A percentile compares a stretch with the other conserved stretches of the same genome.
Evolutionary conservation across 768 basidiomycete genomes (phyloP).

Genomic region (Pilatotrama ljubarskyi): DNA sequence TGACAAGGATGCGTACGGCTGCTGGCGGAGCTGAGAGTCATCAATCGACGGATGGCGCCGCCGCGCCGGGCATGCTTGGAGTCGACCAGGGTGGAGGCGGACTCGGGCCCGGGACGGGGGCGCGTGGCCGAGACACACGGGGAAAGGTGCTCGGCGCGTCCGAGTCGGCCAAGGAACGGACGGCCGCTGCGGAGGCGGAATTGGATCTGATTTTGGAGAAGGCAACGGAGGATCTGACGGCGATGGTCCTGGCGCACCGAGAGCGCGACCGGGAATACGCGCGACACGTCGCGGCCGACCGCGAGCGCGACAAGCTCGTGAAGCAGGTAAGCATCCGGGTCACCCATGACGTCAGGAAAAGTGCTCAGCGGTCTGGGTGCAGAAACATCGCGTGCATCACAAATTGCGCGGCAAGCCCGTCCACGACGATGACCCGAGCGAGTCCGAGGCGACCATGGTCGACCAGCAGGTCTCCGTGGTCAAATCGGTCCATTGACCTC

Average conservation of each 20-base stretch:
- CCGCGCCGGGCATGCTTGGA: not conserved
- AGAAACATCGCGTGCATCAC: constrained; percentile 14
- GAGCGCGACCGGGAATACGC: constrained; percentile 26
- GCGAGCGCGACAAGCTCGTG: constrained; percentile 13
- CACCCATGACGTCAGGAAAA: constrained; percentile 2
- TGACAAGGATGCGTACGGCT: not conserved
- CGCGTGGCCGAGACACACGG: constrained; percentile 13
- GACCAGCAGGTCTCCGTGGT: not conserved
- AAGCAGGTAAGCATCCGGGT: constrained; percentile 16
- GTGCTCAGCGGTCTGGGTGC: not conserved
- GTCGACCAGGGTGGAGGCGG: not conserved
- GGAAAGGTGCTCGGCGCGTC: constrained; percentile 17
- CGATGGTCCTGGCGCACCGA: constrained; percentile 22
- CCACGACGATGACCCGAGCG: constrained; percentile 10
- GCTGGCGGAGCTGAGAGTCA: not conserved
- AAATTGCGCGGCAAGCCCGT: constrained; percentile 6
- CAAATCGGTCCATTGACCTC: not conserved
- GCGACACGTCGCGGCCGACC: constrained; percentile 17
- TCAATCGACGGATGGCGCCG: constrained; percentile 8
- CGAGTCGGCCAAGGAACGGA: constrained; percentile 1
- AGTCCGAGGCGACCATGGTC: constrained; percentile 20
- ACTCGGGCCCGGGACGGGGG: not conserved
- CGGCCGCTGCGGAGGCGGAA: constrained; percentile 3
- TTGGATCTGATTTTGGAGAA: not conserved
- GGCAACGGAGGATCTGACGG: constrained; percentile 15